These are phyloP conservation scores for Xerocomellus chrysenteron DNA, from an alignment of 768 basidiomycete genomes.

Conservation along the genomic window DNA sequence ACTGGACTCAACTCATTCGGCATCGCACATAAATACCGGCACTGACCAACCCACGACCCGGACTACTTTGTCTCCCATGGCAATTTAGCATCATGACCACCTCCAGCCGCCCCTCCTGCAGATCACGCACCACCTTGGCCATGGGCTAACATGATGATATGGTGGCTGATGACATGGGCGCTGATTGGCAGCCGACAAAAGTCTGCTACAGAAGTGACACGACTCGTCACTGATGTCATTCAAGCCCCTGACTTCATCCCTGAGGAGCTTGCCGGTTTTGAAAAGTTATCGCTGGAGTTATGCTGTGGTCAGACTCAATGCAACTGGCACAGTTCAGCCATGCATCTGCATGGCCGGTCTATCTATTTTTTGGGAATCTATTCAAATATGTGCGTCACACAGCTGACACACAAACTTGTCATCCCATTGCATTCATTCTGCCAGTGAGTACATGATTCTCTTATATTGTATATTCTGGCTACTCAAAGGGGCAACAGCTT, in stretches of 20 bases:
- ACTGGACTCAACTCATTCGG: background rate
- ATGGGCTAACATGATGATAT: conserved; percentile 13
- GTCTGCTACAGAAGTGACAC: background rate
- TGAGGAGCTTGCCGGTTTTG: too few species aligned
- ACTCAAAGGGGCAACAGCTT: too few species aligned
- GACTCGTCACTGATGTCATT: background rate
- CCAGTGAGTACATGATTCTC: too few species aligned
- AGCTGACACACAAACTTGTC: too few species aligned
- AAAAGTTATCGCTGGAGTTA: background rate
- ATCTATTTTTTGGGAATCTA: too few species aligned
- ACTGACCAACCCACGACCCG: background rate
- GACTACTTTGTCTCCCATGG: background rate
- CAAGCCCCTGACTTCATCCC: background rate
- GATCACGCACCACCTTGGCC: conserved; percentile 7
- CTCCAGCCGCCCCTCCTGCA: background rate
- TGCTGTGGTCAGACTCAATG: too few species aligned
- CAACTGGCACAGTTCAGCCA: too few species aligned
- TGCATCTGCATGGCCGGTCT: too few species aligned
- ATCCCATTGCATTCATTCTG: too few species aligned
- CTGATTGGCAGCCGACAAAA: conserved; percentile 4
- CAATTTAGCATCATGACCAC: background rate
- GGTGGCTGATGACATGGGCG: conserved; percentile 9
- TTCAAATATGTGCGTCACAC: too few species aligned
- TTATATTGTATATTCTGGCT: too few species aligned
- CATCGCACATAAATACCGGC: background rate